Conservation (phyloP, 371 early-diverging fungal species). For the Smittium mucronatum region DNA sequence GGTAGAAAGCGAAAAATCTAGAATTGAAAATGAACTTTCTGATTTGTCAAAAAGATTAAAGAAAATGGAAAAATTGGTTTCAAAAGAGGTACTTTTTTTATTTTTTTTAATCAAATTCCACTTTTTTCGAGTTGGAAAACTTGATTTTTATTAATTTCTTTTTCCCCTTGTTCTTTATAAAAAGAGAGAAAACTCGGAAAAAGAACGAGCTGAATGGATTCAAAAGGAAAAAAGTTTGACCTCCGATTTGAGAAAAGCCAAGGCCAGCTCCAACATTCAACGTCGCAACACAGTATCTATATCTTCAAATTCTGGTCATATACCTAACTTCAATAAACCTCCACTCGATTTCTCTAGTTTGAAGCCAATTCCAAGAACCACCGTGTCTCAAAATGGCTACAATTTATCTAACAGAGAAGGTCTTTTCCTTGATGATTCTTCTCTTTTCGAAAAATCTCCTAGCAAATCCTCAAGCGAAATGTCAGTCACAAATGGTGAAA, state of each 20-base stretch:
- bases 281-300: constrained; percentile 8
- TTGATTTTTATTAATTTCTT: no score
- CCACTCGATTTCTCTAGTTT: neutral
- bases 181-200: constrained; percentile 5
- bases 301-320: neutral
- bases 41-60: neutral
- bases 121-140: no score
- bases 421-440: neutral
- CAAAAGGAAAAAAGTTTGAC: constrained; percentile 3
- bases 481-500: neutral
- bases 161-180: no score
- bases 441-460: neutral
- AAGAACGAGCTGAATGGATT: constrained; percentile 2
- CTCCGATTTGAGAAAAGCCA: neutral
- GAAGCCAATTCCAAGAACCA: neutral
- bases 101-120: no score
- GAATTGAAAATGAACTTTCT: neutral
- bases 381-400: neutral
- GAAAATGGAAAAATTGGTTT: neutral
- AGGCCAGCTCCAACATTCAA: neutral
- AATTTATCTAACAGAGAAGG: neutral
- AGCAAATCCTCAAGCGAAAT: no score
- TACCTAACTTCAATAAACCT: neutral
- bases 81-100: no score
- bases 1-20: neutral